Base-by-base conservation (phyloP, 345 rosid genomes). In the Gossypium ekmanianum region DNA sequence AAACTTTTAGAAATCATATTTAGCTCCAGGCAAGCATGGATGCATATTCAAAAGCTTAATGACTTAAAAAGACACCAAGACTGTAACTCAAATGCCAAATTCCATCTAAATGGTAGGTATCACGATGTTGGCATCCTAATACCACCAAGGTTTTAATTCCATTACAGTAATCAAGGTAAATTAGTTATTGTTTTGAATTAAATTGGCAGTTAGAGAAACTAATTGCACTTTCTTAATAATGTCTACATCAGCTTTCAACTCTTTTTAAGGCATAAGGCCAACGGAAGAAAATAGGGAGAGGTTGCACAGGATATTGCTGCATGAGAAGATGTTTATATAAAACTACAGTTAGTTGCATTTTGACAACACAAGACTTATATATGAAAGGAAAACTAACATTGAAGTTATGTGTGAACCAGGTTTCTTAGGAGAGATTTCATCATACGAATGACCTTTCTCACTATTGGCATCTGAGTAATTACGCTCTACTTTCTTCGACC, bases 391-490 rank as follows among this genome's bases (percentile, higher is more conserved):
- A 77, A 52, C 77, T 70, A 81, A 95, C 99, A 98, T 89, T 54
- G 97, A 86, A 82, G 86, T 74, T 76, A 83, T 83, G 77, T 64
- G 87, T 59, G 83, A 73, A 77, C 72, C 84, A 79, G 79, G 76
- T 72, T 91, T 88, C 79, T 78, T 84, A 26, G 82, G 85, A 76
- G 88, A 77, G 73, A 73, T 84, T 57, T 83, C 85, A 22, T 84
- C 80, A 69, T 48, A 86, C 2, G 90, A 80, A 76, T 85, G 81
- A 9, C 81, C 86, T 50, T 79, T 78, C 80, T 83, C 85, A 47
- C 77, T 78, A 75, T 78, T 76, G 20, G 85, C 79, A 79, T 88
- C 83, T 66, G 87, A 81, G 76, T 26, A 50, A n/a, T 27, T 68
- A 16, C 10, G 24, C 14, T 68, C 73, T 51, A 26, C 58, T 11